Percentiles rank a stretch among this genome's conserved stretches.
Conservation (phyloP, 371 early-diverging fungal genomes). For the Mucor racemosus region DNA sequence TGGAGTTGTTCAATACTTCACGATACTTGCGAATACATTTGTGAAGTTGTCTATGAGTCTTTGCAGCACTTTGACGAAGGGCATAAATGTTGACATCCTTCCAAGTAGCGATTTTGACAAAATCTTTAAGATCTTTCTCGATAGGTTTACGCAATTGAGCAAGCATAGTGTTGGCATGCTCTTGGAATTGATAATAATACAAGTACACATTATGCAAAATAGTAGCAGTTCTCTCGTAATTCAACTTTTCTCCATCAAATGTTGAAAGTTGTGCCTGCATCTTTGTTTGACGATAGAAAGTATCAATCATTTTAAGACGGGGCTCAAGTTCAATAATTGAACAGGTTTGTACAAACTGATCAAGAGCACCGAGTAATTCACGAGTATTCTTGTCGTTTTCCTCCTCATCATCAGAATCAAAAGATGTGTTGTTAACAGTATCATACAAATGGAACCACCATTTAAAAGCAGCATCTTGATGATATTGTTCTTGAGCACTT, state of each 20-base stretch:
- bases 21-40: conserved; percentile 91
- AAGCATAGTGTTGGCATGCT: conserved; percentile 59
- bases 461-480: conserved; percentile 63
- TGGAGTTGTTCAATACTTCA: conserved; percentile 72
- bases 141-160: conserved; percentile 74
- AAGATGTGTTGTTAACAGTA: conserved; percentile 47
- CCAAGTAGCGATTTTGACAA: conserved; percentile 95
- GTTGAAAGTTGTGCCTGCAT: conserved; percentile 41
- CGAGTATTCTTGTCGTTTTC: conserved; percentile 34
- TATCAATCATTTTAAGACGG: conserved; percentile 76
- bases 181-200: conserved; percentile 83
- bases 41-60: conserved; percentile 88
- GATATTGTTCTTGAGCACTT: conserved; percentile 76
- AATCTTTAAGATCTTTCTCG: conserved; percentile 87
- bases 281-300: conserved; percentile 71
- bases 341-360: conserved; percentile 83
- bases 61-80: conserved; percentile 85
- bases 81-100: conserved; percentile 97
- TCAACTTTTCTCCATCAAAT: conserved; percentile 28
- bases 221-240: conserved; percentile 35
- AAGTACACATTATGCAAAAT: conserved; percentile 63
- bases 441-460: conserved; percentile 93
- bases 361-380: conserved; percentile 64
- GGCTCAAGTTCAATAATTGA: conserved; percentile 83
- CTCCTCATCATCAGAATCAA: conserved; percentile 34